Evolutionary conservation across 2,329 filamentous ascomycete species (phyloP).

Genomic region (Aspergillus pseudoviridinutans): DNA sequence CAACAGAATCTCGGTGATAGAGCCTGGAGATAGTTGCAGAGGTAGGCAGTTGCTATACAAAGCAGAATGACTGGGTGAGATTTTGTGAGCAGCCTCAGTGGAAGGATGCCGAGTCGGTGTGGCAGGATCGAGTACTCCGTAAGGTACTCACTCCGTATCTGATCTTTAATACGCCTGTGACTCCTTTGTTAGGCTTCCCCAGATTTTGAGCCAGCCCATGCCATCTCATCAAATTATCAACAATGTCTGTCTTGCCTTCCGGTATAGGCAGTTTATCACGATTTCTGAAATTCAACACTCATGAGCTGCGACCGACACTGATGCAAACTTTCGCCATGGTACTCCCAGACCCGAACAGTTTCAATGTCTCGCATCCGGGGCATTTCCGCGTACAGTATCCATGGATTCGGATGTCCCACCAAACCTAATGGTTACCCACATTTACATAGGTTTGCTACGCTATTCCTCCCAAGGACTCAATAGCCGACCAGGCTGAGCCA

Average conservation of each 20-base stretch:
- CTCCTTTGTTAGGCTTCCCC: not conserved
- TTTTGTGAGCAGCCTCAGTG: not conserved
- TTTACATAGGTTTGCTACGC: not conserved
- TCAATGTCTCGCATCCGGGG: slow-evolving; percentile 12
- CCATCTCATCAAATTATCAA: not conserved
- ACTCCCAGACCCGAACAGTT: slow-evolving; percentile 4
- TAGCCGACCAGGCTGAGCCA: slow-evolving; percentile 4
- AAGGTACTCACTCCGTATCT: not conserved
- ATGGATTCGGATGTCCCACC: slow-evolving; percentile 18
- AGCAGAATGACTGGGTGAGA: not conserved
- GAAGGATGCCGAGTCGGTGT: not conserved
- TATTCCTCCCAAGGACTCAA: not conserved
- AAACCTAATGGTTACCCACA: slow-evolving; percentile 15
- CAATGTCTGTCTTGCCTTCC: not conserved
- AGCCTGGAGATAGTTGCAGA: not conserved
- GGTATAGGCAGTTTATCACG: not conserved
- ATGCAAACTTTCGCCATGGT: not conserved
- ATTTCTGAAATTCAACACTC: not conserved
- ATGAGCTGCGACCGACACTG: not conserved
- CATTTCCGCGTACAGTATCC: slow-evolving; percentile 16
- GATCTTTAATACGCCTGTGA: not conserved
- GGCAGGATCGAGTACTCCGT: not conserved
- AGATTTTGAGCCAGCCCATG: not conserved
- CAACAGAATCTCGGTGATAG: slow-evolving; percentile 1
- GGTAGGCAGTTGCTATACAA: not conserved